Base-by-base conservation (phyloP, 106 monocot species). In the Allium sativum region DNA sequence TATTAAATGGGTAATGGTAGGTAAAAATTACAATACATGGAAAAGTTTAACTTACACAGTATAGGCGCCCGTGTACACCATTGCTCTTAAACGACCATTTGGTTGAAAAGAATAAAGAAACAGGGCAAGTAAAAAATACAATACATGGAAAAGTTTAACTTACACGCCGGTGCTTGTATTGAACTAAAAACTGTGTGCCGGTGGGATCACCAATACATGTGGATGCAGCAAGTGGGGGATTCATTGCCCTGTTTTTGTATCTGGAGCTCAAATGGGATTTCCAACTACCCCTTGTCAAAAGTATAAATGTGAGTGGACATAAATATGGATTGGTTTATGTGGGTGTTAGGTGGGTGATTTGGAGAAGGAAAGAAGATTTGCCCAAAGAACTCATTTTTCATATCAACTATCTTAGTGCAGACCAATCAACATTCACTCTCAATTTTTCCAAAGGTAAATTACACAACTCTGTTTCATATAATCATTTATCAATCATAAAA, bases 281-380 rank as follows among this genome's bases (percentile, higher is more conserved):
- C 44, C 72, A 75, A 10, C 55, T 93, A 31, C 88, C 85, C 0
- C 62, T 85, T 40, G 93, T 93, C 16, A 88, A 77, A 71, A 93
- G 93, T 71, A 88, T 89, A 69, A 88, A 93, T 64, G 85, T 82
- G 9, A 93, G 93, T 31, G 88, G 93, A n/a, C 93, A 89, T 68
- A 93, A 89, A 55, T 93, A 93, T 61, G 93, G 93, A 6, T 79
- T 93, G 48, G 88, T 93, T 15, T 93, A 93, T 71, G 64, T 82
- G 31, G 93, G 88, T 17, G 59, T 93, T 21, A 88, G 88, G 52
- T 88, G 88, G 85, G 85, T 75, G 15, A 45, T 88, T 10, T 93
- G 88, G 85, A 70, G 85, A 65, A 82, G 75, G 72, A 93, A 89
- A 59, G 85, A 74, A 9, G 82, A 89, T 70, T 63, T 93, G 48